Percentiles rank a stretch among this genome's conserved stretches.
phyloP scores from a whole-genome alignment of 495 filamentous ascomycete species.

The Neurospora sp. region DNA sequence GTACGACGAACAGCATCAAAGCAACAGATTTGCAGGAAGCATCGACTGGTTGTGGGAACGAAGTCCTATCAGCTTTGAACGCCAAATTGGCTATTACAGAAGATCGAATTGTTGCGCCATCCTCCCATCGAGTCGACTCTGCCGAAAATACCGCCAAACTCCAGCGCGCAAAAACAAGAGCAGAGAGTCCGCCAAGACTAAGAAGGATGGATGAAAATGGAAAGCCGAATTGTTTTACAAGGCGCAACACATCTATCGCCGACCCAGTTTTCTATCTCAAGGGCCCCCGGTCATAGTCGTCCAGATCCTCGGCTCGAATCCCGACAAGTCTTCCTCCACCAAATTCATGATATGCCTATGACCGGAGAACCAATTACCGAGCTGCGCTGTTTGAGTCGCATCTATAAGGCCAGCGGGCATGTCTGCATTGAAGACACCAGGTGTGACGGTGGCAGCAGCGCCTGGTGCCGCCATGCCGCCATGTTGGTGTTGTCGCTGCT shows the following conservation, averaged over 20 bases:
- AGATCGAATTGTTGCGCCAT: background rate
- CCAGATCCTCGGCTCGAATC: conserved; percentile 33
- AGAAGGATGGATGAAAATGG: background rate
- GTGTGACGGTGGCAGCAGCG: background rate
- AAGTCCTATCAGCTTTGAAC: background rate
- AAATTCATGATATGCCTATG: conserved; percentile 56
- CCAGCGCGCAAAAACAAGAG: background rate
- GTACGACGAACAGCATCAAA: background rate
- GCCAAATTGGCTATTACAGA: background rate
- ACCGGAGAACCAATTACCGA: conserved; percentile 61
- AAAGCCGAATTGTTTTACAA: background rate
- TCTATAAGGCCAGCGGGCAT: conserved; percentile 3
- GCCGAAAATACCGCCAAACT: background rate
- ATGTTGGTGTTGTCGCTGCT: background rate
- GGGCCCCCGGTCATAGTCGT: conserved; percentile 4
- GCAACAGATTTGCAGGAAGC: background rate
- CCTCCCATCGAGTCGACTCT: no score
- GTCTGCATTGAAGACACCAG: background rate
- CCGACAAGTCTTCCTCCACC: conserved; percentile 48
- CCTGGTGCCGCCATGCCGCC: background rate
- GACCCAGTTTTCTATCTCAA: background rate
- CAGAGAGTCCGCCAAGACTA: background rate
- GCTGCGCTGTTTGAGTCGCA: conserved; percentile 31
- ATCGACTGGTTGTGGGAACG: background rate
- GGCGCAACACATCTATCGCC: background rate